Percentiles rank a stretch among this genome's conserved stretches.
These are phyloP conservation scores for Claviceps sp. DNA, from an alignment of 2,329 filamentous ascomycete species.

Conservation along the genomic window DNA sequence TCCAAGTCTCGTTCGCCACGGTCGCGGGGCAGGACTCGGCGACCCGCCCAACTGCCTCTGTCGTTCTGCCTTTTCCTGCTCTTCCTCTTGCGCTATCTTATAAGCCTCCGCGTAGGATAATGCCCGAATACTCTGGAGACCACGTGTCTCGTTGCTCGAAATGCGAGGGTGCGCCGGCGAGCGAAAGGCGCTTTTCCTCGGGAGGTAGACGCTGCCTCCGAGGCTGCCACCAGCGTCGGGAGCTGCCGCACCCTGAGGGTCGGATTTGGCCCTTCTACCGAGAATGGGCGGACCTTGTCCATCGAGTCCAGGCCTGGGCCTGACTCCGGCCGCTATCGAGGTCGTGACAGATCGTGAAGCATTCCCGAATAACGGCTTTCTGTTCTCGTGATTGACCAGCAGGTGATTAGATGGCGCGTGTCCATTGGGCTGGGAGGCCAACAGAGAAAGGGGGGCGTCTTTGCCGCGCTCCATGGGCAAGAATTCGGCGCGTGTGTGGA, in stretches of 20 bases:
- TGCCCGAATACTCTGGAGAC: slow-evolving; percentile 17
- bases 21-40: slow-evolving; percentile 36
- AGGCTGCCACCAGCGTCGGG: slow-evolving; percentile 5
- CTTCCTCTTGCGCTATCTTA: slow-evolving; percentile 18
- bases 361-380: slow-evolving; percentile 26
- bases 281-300: neutral
- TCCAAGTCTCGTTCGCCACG: slow-evolving; percentile 24
- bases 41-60: slow-evolving; percentile 27
- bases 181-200: slow-evolving; percentile 10
- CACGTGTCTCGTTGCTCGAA: slow-evolving; percentile 16
- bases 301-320: slow-evolving; percentile 1
- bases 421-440: neutral
- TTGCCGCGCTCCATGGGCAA: slow-evolving; percentile 5
- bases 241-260: slow-evolving; percentile 9
- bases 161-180: slow-evolving; percentile 21
- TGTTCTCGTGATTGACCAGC: slow-evolving; percentile 25
- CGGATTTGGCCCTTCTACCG: slow-evolving; percentile 14
- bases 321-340: slow-evolving; percentile 3
- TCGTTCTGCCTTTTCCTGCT: slow-evolving; percentile 15
- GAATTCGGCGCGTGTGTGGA: neutral
- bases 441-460: neutral
- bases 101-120: slow-evolving; percentile 31
- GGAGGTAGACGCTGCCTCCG: neutral
- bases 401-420: slow-evolving; percentile 13
- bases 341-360: slow-evolving; percentile 5